phyloP scores from a whole-genome alignment of 208 protist species.

The Trypanosoma scelopori region DNA sequence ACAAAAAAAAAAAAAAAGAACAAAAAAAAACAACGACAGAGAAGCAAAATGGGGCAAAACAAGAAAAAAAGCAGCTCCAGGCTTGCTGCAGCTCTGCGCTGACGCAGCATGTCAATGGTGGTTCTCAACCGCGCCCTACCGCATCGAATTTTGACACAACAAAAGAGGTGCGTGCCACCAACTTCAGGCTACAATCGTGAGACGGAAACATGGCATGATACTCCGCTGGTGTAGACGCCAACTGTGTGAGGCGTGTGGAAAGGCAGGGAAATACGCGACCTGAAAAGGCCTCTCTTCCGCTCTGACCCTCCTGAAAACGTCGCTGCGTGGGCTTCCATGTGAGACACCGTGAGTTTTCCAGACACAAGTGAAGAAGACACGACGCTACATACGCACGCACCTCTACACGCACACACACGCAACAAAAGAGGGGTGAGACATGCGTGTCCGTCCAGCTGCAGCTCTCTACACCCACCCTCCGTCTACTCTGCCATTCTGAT shows the following conservation, averaged over 20 bases:
- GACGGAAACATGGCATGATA: background rate
- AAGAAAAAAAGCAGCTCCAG: conserved; percentile 4
- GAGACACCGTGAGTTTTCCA: too few species aligned
- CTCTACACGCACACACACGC: too few species aligned
- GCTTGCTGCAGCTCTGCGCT: background rate
- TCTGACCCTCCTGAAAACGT: too few species aligned
- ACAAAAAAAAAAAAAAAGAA: background rate
- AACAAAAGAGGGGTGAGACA: too few species aligned
- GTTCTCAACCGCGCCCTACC: background rate
- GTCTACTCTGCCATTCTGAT: background rate
- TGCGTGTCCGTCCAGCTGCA: too few species aligned
- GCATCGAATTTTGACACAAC: conserved; percentile 4
- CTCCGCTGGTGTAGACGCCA: too few species aligned
- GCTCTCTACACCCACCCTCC: background rate
- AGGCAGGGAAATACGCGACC: too few species aligned
- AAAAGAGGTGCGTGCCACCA: background rate
- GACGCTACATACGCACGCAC: too few species aligned
- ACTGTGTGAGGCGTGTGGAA: too few species aligned
- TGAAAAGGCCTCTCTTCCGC: too few species aligned
- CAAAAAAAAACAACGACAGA: conserved; percentile 3
- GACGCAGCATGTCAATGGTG: background rate
- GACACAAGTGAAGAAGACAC: too few species aligned
- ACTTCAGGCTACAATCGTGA: background rate
- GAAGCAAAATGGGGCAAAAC: background rate
- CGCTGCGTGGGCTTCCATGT: too few species aligned